Base-by-base conservation (phyloP, 495 filamentous ascomycete genomes). In the Parathielavia appendiculata region DNA sequence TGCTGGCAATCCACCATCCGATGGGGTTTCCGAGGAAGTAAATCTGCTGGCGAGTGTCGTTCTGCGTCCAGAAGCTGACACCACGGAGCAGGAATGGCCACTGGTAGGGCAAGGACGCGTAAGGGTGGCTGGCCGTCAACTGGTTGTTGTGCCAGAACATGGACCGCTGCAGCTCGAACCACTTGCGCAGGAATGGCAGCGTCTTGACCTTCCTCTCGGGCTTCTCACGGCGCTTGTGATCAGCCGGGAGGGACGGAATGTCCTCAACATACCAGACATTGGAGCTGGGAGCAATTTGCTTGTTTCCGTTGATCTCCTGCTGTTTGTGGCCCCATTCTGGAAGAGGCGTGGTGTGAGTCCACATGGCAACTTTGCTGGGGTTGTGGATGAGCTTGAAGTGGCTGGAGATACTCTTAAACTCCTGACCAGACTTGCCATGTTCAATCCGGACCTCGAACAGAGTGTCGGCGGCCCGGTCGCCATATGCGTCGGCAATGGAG, bases 71-170 rank as follows among this genome's bases (percentile, higher is more conserved):
- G 85, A 98, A 98, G 71, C 91, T 96, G 59, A 98, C 95, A 66
- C 93, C 93, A 13, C 95, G 86, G 39, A 98, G 78, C 60, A 98
- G 79, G 83, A 97, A 97, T 1, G 93, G 93, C 93, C 93, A 98
- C 66, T 93, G 88, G 75, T 92, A 89, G n/a, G 93, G 93, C 67
- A 89, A 86, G 61, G 88, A 93, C 26, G 93, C 85, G 67, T 98
- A 98, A 1, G 93, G 93, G 71, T 98, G 93, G 67, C 89, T 95
- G 75, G 89, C 92, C 38, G 93, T 98, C 69, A 98, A 75, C 61
- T 93, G 92, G 73, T 92, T 97, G 79, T 98, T 98, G 78, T 98
- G 93, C 82, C 83, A 92, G 83, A 98, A 98, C 89, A 98, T 98
- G 51, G 93, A 91, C 40, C 93, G 85, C 70, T 98, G 93, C 55